Base-by-base conservation (phyloP, 306 rosid species). In the Quercus parvula region DNA sequence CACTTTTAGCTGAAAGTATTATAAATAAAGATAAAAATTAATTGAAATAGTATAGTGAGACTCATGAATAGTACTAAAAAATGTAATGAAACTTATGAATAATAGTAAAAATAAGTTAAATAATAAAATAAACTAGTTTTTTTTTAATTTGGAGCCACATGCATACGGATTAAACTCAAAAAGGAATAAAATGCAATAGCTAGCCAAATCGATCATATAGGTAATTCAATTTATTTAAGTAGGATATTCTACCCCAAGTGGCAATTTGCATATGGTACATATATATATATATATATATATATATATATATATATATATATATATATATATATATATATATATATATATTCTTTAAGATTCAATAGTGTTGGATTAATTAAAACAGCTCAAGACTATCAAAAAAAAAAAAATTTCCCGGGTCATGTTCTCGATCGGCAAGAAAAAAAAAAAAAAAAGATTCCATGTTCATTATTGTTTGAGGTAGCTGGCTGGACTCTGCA, bases 71-170 rank as follows among this genome's bases (percentile, higher is more conserved):
- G 0, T 41, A 41, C 11, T 8, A 41, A 41, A 41, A 41, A 7
- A 0, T 41, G 0, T 0, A 41, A 8, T 41, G 2, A 0, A 0
- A 0, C 0, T 0, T 0, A 41, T 41, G 1, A 41, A 41, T 41
- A 41, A 0, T 8, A 41, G 0, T 0, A 41, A 41, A 8, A 41
- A 2, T 41, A 41, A 41, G 0, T 1, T 41, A 0, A 0, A 41
- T 41, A 41, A 0, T 41, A 41, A 41, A 41, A 41, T 41, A 41
- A 41, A 0, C 0, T 41, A 0, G 0, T 0, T 8, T 8, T 0
- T 8, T 8, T 41, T 41, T 41, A 41, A 8, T 8, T 8, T 8
- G 0, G 12, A 41, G 3, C 46, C 3, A 41, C 2, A 8, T 2
- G 0, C 11, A 24, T 27, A 22, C 4, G 3, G 5, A 20, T 58